These are phyloP conservation scores for Mucuna pruriens DNA, from an alignment of 306 rosid species.

Conservation along the genomic window DNA sequence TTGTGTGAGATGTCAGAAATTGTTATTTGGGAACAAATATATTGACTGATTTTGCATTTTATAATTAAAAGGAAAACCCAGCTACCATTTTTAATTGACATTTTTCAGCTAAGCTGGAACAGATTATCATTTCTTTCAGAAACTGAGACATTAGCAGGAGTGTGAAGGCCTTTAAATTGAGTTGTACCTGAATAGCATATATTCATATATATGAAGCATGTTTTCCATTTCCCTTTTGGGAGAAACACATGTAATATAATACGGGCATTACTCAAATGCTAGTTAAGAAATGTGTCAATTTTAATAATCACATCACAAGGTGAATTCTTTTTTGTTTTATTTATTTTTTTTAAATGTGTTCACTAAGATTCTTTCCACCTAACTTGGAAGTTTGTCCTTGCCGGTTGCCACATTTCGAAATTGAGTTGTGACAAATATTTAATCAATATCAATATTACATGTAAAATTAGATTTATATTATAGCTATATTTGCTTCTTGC, in stretches of 20 bases:
- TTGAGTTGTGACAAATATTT: not conserved
- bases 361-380: not conserved
- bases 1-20: conserved; percentile 19
- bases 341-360: not conserved
- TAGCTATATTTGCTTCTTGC: not conserved
- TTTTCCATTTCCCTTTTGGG: conserved; percentile 3
- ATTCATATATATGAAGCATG: not conserved
- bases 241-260: not conserved
- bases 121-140: not conserved
- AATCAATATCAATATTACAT: not conserved
- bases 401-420: not conserved
- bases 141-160: not conserved
- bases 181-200: not conserved
- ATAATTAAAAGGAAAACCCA: not conserved
- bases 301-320: not conserved
- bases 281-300: not conserved
- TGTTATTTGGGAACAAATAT: conserved; percentile 3
- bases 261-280: not conserved
- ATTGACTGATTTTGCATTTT: conserved; percentile 26
- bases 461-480: conserved; percentile 5
- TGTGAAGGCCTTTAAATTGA: conserved; percentile 10
- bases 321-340: not conserved
- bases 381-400: conserved; percentile 3
- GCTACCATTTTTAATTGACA: conserved; percentile 7
- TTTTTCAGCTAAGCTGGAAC: conserved; percentile 19